These are phyloP conservation scores for Verticillium zaregamsianum DNA, from an alignment of 2,329 filamentous ascomycete species.

Conservation along the genomic window DNA sequence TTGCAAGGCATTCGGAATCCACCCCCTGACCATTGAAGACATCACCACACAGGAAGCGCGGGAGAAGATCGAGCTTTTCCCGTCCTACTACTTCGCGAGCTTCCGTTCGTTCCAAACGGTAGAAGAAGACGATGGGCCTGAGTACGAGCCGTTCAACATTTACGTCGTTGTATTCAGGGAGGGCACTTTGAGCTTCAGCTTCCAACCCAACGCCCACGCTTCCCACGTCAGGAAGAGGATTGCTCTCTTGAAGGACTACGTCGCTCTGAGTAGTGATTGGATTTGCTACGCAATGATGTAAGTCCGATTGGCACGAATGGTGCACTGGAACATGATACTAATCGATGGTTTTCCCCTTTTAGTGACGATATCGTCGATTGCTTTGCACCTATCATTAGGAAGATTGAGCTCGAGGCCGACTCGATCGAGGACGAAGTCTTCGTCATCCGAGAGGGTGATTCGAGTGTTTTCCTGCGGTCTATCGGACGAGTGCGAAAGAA, in stretches of 20 bases:
- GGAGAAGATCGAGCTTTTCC: constrained; percentile 97
- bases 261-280: constrained; percentile 94
- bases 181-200: constrained; percentile 92
- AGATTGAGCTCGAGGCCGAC: constrained; percentile 85
- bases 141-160: constrained; percentile 91
- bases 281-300: constrained; percentile 98
- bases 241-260: constrained; percentile 87
- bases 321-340: not conserved
- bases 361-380: constrained; percentile 96
- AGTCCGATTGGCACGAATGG: constrained; percentile 27
- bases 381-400: constrained; percentile 84
- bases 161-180: constrained; percentile 97
- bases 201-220: constrained; percentile 81
- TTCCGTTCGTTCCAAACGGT: constrained; percentile 88
- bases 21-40: constrained; percentile 93
- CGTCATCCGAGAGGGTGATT: constrained; percentile 84
- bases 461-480: constrained; percentile 76
- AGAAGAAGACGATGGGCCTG: constrained; percentile 72
- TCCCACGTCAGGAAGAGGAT: constrained; percentile 89
- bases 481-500: constrained; percentile 93
- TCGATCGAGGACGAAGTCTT: constrained; percentile 95
- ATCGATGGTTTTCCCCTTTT: not conserved
- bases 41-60: constrained; percentile 93
- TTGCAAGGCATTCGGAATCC: constrained; percentile 91
- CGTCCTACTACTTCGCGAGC: constrained; percentile 96